A percentile compares a stretch with the other conserved stretches of the same genome.
These are phyloP conservation scores for Hericium erinaceus DNA, from an alignment of 768 basidiomycete species.

Conservation along the genomic window DNA sequence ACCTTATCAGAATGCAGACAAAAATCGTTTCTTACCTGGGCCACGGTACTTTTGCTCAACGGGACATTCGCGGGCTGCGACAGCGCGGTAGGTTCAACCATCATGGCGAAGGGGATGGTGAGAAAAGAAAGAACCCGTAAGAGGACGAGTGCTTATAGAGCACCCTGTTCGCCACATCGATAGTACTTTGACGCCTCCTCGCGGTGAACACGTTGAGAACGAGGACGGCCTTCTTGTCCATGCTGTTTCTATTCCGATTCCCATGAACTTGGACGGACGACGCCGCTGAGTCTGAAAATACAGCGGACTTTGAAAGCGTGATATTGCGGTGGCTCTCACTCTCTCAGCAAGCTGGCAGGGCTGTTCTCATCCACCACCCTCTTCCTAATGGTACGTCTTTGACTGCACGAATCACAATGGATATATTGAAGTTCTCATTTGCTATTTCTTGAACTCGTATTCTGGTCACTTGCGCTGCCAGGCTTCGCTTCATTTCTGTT, in stretches of 20 bases:
- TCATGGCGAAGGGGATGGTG: neutral
- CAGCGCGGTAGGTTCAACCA: neutral
- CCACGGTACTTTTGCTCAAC: neutral
- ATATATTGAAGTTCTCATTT: neutral
- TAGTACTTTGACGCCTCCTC: no score
- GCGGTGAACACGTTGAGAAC: no score
- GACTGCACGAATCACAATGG: neutral
- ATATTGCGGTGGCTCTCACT: no score
- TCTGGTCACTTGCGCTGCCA: constrained; percentile 17
- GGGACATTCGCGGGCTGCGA: neutral
- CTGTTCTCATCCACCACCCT: no score
- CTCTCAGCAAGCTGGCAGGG: no score
- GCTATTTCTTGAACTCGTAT: neutral
- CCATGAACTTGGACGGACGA: no score
- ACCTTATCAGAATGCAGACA: neutral
- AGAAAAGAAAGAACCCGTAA: neutral
- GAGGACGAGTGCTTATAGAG: neutral
- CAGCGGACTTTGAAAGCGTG: no score
- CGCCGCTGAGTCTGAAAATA: no score
- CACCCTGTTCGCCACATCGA: no score
- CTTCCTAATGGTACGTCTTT: neutral
- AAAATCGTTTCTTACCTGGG: neutral
- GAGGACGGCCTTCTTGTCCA: no score
- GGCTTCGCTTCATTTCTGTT: constrained; percentile 86
- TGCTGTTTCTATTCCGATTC: no score